phyloP scores from a whole-genome alignment of 139 green algal genomes.

The Volvox africanus region DNA sequence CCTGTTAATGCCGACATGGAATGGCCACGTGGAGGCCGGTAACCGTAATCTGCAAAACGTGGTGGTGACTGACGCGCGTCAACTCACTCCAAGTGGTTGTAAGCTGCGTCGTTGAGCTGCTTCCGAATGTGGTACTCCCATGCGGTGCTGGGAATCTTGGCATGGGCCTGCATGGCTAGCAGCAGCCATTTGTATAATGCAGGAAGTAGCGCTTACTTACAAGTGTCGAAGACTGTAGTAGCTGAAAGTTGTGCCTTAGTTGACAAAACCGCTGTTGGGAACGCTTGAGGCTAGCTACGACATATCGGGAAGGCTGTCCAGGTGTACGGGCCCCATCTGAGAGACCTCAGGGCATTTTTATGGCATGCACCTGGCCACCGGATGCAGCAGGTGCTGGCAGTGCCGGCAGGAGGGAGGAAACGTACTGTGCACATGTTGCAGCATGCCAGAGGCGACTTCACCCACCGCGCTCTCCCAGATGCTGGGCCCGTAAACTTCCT shows the following conservation, averaged over 20 bases:
- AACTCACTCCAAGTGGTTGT: conserved; percentile 72
- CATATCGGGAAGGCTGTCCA: neutral
- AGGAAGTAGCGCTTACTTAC: too few species aligned
- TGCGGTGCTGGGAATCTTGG: conserved; percentile 67
- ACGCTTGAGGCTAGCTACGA: neutral
- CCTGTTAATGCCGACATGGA: too few species aligned
- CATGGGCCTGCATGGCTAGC: neutral
- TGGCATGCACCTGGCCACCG: neutral
- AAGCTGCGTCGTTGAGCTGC: conserved; percentile 80
- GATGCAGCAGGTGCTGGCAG: neutral
- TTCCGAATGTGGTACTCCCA: conserved; percentile 85
- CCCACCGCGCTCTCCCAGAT: conserved; percentile 46
- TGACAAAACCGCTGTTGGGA: neutral
- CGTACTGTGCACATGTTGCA: neutral
- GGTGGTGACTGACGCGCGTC: too few species aligned
- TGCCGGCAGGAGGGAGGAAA: neutral
- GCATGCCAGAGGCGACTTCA: neutral
- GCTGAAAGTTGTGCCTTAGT: too few species aligned
- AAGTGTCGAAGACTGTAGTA: too few species aligned
- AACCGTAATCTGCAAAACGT: too few species aligned
- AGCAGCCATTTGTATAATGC: too few species aligned
- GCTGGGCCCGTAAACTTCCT: conserved; percentile 36
- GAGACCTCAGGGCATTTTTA: neutral
- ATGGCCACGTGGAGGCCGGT: too few species aligned
- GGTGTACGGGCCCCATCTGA: neutral